Evolutionary conservation across 2,329 filamentous ascomycete species (phyloP).

Genomic region (Hymenoscyphus infarciens): DNA sequence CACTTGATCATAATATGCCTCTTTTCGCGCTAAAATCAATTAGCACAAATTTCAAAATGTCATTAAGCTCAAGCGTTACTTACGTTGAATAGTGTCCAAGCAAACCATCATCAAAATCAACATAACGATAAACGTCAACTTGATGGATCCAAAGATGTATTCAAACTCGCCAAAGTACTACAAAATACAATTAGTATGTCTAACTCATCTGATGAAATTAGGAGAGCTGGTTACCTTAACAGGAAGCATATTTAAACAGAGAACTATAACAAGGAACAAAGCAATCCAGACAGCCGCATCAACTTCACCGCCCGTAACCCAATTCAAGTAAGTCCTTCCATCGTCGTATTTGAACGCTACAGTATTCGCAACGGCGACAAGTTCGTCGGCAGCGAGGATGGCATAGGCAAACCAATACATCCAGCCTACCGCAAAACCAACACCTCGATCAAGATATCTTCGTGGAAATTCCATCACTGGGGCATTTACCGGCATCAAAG

Average conservation of each 20-base stretch:
- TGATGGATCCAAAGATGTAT: conserved; percentile 39
- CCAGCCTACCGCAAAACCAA: conserved; percentile 41
- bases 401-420: conserved; percentile 41
- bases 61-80: conserved; percentile 14
- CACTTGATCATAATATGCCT: conserved; percentile 38
- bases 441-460: conserved; percentile 37
- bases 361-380: conserved; percentile 37
- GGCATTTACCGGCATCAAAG: conserved; percentile 40
- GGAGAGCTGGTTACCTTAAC: conserved; percentile 33
- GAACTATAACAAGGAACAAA: conserved; percentile 37
- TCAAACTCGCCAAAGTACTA: conserved; percentile 38
- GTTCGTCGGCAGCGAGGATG: conserved; percentile 37
- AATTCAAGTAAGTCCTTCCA: conserved; percentile 35
- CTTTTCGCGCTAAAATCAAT: conserved; percentile 31
- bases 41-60: not conserved
- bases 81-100: conserved; percentile 38
- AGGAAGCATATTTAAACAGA: conserved; percentile 38
- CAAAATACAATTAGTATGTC: not conserved
- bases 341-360: conserved; percentile 40
- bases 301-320: conserved; percentile 36
- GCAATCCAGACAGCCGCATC: conserved; percentile 40
- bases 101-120: conserved; percentile 40
- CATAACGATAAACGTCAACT: conserved; percentile 38
- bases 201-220: not conserved
- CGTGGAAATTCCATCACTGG: conserved; percentile 40